Conservation (phyloP, 805 yeast species). For the Candida schatavii region DNA sequence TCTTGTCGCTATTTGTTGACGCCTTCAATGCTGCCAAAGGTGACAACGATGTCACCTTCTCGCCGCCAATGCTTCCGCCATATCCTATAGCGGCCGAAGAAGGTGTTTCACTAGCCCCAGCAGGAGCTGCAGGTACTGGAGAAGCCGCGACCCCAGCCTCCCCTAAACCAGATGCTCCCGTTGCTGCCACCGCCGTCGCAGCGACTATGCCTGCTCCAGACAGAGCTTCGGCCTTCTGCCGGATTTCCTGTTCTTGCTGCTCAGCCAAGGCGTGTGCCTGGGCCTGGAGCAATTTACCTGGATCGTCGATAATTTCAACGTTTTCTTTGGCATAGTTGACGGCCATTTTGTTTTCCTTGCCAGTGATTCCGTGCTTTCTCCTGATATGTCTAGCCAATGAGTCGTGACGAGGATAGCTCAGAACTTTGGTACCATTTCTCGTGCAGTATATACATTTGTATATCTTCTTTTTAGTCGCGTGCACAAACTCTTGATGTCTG, state of each 20-base stretch:
- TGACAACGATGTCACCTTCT: no score
- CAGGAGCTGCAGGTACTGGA: not conserved
- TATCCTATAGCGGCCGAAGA: not conserved
- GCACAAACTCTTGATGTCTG: conserved; percentile 46
- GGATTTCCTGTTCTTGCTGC: conserved; percentile 1
- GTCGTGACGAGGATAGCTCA: conserved; percentile 44
- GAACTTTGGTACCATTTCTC: conserved; percentile 30
- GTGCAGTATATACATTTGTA: conserved; percentile 42
- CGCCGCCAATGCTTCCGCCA: not conserved
- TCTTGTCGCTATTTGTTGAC: conserved; percentile 22
- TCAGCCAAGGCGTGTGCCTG: conserved; percentile 5
- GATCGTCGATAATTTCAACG: conserved; percentile 37
- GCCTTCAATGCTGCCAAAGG: conserved; percentile 8
- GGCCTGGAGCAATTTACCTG: conserved; percentile 11
- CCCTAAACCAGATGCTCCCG: no score
- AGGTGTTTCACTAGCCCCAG: no score
- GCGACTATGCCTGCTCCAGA: not conserved
- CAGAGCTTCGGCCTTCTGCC: conserved; percentile 8
- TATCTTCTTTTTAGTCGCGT: conserved; percentile 41
- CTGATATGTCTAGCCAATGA: conserved; percentile 43
- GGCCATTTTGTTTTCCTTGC: conserved; percentile 43
- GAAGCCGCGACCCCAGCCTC: no score
- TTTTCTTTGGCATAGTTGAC: conserved; percentile 43
- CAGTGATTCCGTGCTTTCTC: conserved; percentile 43
- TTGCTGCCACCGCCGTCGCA: not conserved